A percentile compares a stretch with the other conserved stretches of the same genome.
Evolutionary conservation across 2,329 filamentous ascomycete genomes (phyloP).

Genomic region (Fusarium brevicatenulatum): DNA sequence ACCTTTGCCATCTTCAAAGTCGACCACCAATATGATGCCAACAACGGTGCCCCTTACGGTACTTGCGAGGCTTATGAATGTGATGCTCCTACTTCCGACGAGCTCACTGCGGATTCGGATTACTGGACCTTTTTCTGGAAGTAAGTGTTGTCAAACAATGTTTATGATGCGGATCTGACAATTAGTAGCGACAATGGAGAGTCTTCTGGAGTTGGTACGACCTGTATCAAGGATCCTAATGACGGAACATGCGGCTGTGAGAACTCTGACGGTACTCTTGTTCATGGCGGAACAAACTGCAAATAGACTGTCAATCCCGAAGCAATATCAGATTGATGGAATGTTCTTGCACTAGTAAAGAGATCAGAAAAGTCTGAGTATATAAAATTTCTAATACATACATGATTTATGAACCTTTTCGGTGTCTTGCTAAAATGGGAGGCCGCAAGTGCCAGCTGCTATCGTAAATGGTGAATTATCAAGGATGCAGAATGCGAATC

Average conservation of each 20-base stretch:
- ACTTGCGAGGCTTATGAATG: slow-evolving; percentile 39
- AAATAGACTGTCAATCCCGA: not conserved
- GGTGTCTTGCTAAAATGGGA: rapidly evolving
- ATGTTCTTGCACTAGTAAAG: rapidly evolving
- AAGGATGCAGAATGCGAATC: rapidly evolving
- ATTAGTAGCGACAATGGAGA: slow-evolving; percentile 28
- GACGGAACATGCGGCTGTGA: slow-evolving; percentile 41
- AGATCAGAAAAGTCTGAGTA: too few relatives aligned
- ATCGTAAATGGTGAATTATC: too few relatives aligned
- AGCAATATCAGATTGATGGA: too few relatives aligned
- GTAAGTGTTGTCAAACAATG: slow-evolving; percentile 1
- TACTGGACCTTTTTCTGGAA: slow-evolving; percentile 45
- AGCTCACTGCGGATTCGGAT: slow-evolving; percentile 28
- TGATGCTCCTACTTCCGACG: slow-evolving; percentile 22
- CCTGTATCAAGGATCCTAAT: slow-evolving; percentile 39
- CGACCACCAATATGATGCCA: slow-evolving; percentile 40
- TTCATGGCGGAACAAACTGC: slow-evolving; percentile 33
- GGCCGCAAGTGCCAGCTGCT: too few relatives aligned
- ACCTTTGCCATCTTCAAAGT: slow-evolving; percentile 41
- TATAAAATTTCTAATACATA: not conserved
- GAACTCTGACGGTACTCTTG: slow-evolving; percentile 39
- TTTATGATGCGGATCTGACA: not conserved
- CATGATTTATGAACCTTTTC: not conserved
- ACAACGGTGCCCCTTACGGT: slow-evolving; percentile 41
- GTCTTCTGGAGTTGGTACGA: slow-evolving; percentile 37